Conservation (phyloP, 1,284 basidiomycete species). For the Megacollybia platyphylla region DNA sequence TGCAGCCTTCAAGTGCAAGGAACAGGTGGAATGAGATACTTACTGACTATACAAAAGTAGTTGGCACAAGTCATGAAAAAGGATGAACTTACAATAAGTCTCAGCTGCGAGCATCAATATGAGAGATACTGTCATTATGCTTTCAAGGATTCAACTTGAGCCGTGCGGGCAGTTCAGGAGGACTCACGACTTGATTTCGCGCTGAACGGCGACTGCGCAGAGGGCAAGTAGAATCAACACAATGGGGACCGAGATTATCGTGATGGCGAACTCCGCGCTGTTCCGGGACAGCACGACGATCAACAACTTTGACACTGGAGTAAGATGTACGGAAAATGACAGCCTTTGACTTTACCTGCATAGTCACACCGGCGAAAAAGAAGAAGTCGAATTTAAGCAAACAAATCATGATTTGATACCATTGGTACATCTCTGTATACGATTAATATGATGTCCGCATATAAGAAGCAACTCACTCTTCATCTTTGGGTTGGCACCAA, state of each 20-base stretch:
- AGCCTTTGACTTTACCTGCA: conserved; percentile 42
- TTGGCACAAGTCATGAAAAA: conserved; percentile 4
- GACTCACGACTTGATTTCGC: conserved; percentile 65
- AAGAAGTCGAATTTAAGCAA: conserved; percentile 83
- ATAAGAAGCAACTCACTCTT: conserved; percentile 40
- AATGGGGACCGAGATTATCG: conserved; percentile 69
- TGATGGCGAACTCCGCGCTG: conserved; percentile 68
- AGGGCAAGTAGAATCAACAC: conserved; percentile 59
- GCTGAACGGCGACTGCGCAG: conserved; percentile 57
- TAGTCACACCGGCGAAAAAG: conserved; percentile 73
- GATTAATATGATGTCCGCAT: conserved; percentile 6
- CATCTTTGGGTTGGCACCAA: conserved; percentile 69
- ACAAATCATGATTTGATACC: conserved; percentile 75
- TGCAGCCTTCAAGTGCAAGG: conserved; percentile 4
- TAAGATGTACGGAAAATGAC: not conserved
- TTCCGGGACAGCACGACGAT: conserved; percentile 55
- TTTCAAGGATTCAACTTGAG: conserved; percentile 1
- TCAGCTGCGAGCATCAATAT: conserved; percentile 61
- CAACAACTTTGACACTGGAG: conserved; percentile 36
- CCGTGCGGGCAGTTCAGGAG: not conserved
- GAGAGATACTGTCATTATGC: conserved; percentile 6
- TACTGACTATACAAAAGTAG: conserved; percentile 30
- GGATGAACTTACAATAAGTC: conserved; percentile 47
- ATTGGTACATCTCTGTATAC: conserved; percentile 65
- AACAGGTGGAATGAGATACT: conserved; percentile 13